Base-by-base conservation (phyloP, 2,329 filamentous ascomycete genomes). In the Sarocladium brachiariae region DNA sequence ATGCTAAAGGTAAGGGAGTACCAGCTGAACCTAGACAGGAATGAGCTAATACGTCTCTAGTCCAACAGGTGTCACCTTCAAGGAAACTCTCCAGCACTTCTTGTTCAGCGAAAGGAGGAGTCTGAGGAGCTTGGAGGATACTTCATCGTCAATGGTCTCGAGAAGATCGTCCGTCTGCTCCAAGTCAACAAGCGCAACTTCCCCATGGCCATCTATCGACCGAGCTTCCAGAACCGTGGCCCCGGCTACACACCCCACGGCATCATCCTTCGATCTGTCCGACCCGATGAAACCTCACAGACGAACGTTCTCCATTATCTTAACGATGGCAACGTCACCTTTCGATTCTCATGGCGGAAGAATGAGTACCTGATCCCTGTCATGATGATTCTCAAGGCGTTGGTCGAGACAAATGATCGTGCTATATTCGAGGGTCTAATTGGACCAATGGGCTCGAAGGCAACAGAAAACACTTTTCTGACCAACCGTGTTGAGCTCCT, bases 241-340 rank as follows among this genome's bases (percentile, higher is more conserved):
- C 77, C 84, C 18, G 80, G 87, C 54, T 99, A 96, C 71, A 95
- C 90, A 10, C 86, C 87, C 52, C 93, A 83, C 62, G 93, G 90
- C 75, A 87, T 97, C 52, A 88, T 95, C 61, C 83, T 96, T 58
- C 85, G 93, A 70, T 95, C 86, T 2, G 90, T 96, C 51, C 83
- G 93, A 52, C 91, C 91, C n/a, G 93, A 99, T 69, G 90, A 99
- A 70, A 96, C 92, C 8, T 96, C 91, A 25, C 92, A 97, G 69
- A 97, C 92, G 33, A 99, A 97, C 62, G 90, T 95, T 30, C 77
- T 99, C 46, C 93, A 99, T 70, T 99, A 97, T 67, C 80, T 99
- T 51, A 89, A 79, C 60, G 93, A 99, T 65, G 93, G 93, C 56
- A 97, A 96, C 67, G 84, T 97, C 60, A 97, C 89, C 1, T 96